These are phyloP conservation scores for Tuber magnatum DNA, from an alignment of 495 filamentous ascomycete genomes.

Conservation along the genomic window DNA sequence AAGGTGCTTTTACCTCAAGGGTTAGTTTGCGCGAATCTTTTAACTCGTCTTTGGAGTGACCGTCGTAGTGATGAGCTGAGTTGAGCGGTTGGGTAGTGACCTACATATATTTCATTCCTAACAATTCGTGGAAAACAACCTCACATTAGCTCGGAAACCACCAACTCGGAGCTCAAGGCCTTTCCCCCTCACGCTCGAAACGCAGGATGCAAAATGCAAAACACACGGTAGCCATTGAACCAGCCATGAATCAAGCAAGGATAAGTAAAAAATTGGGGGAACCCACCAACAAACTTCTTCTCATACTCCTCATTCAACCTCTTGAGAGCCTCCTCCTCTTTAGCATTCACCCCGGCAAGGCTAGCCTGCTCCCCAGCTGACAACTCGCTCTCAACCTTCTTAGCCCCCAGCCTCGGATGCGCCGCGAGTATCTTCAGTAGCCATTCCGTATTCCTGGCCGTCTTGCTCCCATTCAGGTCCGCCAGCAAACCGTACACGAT, in stretches of 20 bases:
- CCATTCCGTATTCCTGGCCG: conserved; percentile 50
- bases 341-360: conserved; percentile 50
- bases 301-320: conserved; percentile 77
- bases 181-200: background rate
- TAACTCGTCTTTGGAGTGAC: conserved; percentile 17
- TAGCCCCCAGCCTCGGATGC: conserved; percentile 79
- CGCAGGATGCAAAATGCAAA: background rate
- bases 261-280: conserved; percentile 14
- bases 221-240: background rate
- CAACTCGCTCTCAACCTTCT: conserved; percentile 67
- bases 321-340: conserved; percentile 54
- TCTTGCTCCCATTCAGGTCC: conserved; percentile 49
- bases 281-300: conserved; percentile 58
- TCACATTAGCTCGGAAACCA: conserved; percentile 9
- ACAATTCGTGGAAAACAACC: background rate
- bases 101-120: conserved; percentile 72
- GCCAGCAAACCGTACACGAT: conserved; percentile 53
- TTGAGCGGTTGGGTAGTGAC: conserved; percentile 37
- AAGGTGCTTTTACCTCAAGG: conserved; percentile 54
- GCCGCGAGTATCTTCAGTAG: conserved; percentile 69
- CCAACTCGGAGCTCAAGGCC: background rate
- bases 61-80: conserved; percentile 14
- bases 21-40: conserved; percentile 9
- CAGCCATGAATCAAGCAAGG: conserved; percentile 10
- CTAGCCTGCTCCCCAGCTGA: conserved; percentile 73